Evolutionary conservation across 495 filamentous ascomycete species (phyloP), one percentile per base, ranked within the genome.

Genomic region (Penicillium nucicola): DNA sequence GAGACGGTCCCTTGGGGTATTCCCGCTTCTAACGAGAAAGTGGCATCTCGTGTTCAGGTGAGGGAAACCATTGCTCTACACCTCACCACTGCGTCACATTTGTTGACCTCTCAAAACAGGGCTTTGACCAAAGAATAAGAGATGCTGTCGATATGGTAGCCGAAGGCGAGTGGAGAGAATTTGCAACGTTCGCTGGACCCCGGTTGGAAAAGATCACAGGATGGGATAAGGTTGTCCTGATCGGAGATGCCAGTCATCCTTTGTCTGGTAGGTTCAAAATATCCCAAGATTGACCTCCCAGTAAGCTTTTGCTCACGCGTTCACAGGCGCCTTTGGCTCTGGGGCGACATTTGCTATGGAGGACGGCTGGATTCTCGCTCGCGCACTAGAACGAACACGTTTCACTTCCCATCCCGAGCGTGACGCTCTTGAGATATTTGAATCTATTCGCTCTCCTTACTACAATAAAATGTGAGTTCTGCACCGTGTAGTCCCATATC

Each of bases 341-440:
- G 77, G 77, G 0, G 73, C 77, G 1, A 71, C 70, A 6, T 79
- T 79, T 45, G 75, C 77, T 0, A 69, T 79, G 61, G 71, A 78
- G 49, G 77, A 79, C 56, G 70, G 67, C 12, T 79, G 69, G 68
- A 68, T 75, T 31, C 58, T 79, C 22, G 73, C 72, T 4, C 68
- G 64, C 40, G 65, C 70, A 5, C 58, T 79, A 2, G 69, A 71
- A 13, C 51, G 69, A 28, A 42, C 51, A 0, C 54, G 45, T 8
- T 41, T 23, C 33, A 47, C 47, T 33, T 49, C 45, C 10, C 54
- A 58, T 17, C 55, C 59, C 1, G 34, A 68, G 9, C 45, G 37
- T 9, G 61, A 65, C 25, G 72, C 72, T 11, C 54, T 79, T 10
- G 55, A 60, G 9, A 61, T 74, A 12, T 79, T 79, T 41, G 64